These are phyloP conservation scores for Aquilaria agallochum DNA, from an alignment of 441 rosid species.

Conservation along the genomic window DNA sequence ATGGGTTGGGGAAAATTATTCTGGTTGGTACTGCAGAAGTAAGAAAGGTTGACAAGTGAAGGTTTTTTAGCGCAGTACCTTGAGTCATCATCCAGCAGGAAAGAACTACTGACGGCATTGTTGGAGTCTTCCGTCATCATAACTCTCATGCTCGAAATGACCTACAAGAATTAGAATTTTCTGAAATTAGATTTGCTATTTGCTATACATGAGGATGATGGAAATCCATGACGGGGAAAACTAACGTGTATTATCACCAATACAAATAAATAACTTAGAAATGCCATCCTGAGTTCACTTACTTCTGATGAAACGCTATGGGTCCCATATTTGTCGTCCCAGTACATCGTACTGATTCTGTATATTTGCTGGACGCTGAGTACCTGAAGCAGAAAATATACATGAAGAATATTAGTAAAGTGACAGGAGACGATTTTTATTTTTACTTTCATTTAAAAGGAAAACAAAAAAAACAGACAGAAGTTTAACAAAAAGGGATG, in stretches of 20 bases:
- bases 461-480: not conserved
- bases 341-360: conserved; percentile 95
- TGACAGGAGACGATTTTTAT: not conserved
- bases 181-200: conserved; percentile 6
- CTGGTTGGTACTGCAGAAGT: not conserved
- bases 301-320: conserved; percentile 95
- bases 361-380: conserved; percentile 95
- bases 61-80: conserved; percentile 35
- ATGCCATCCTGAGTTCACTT: conserved; percentile 25
- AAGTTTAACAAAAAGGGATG: conserved; percentile 9
- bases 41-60: not conserved
- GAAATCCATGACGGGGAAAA: not conserved
- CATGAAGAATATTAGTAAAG: conserved; percentile 1
- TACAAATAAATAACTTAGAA: conserved; percentile 4
- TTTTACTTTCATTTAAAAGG: not conserved
- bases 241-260: not conserved
- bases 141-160: conserved; percentile 86
- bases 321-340: conserved; percentile 98
- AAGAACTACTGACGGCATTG: conserved; percentile 92
- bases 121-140: conserved; percentile 95
- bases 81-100: conserved; percentile 90
- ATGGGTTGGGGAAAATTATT: not conserved
- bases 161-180: conserved; percentile 37
- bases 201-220: not conserved
- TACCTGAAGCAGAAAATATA: conserved; percentile 40